A percentile compares a stretch with the other conserved stretches of the same genome.
These are phyloP conservation scores for Bifiguratus adelaidae DNA, from an alignment of 192 early-diverging fungal genomes.

Conservation along the genomic window DNA sequence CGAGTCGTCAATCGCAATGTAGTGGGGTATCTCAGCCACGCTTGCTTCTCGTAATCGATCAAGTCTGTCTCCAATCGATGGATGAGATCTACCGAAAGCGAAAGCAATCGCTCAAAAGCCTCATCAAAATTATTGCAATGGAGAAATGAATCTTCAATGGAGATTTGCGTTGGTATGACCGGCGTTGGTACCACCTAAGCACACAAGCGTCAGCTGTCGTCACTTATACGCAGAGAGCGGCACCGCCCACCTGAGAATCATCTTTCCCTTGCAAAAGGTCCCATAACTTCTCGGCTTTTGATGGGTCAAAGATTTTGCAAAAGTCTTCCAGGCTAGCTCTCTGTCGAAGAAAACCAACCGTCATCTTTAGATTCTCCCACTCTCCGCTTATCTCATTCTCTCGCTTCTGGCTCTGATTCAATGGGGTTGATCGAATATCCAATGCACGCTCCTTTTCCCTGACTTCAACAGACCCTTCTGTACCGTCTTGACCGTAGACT, in stretches of 20 bases:
- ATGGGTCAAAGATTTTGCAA: slow-evolving; percentile 1
- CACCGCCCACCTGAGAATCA: not conserved
- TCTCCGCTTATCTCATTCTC: not conserved
- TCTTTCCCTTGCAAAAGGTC: slow-evolving; percentile 19
- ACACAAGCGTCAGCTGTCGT: not conserved
- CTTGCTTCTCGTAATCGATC: not conserved
- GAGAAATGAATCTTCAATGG: slow-evolving; percentile 28
- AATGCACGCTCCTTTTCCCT: not conserved
- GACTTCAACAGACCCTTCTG: not conserved
- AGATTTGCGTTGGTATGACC: slow-evolving; percentile 13
- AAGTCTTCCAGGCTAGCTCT: not conserved
- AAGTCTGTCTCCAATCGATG: slow-evolving; percentile 11
- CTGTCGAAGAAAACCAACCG: slow-evolving; percentile 1
- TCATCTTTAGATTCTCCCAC: slow-evolving; percentile 1
- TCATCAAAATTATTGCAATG: slow-evolving; percentile 12
- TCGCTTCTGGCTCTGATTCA: not conserved
- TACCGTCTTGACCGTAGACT: not conserved
- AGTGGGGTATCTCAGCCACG: slow-evolving; percentile 13
- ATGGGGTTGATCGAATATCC: too few relatives aligned
- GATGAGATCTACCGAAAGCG: slow-evolving; percentile 10
- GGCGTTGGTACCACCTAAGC: slow-evolving; percentile 5
- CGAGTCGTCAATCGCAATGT: slow-evolving; percentile 15
- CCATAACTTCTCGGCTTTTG: not conserved
- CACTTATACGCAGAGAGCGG: not conserved
- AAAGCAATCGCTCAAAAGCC: not conserved